Percentiles rank a stretch among this genome's conserved stretches.
These are phyloP conservation scores for Candolleomyces efflorescens DNA, from an alignment of 768 basidiomycete genomes.

Conservation along the genomic window DNA sequence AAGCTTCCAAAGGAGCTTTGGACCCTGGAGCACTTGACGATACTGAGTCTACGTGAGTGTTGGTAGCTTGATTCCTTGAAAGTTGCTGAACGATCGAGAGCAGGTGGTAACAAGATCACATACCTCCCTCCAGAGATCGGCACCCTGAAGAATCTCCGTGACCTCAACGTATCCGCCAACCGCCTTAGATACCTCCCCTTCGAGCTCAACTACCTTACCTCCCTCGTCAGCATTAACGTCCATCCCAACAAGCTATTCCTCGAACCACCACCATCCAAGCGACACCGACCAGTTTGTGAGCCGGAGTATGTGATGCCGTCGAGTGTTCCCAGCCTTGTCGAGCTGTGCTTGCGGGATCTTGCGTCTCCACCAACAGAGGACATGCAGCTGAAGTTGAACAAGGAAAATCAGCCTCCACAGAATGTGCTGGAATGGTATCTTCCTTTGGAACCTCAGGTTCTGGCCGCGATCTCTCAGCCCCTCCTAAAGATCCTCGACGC, in stretches of 20 bases:
- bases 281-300: conserved; percentile 21
- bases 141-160: conserved; percentile 46
- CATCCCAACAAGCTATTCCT: conserved; percentile 58
- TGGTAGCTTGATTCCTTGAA: background rate
- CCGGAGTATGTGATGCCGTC: conserved; percentile 14
- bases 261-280: conserved; percentile 13
- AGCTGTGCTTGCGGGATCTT: conserved; percentile 30
- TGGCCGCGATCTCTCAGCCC: conserved; percentile 21
- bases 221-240: conserved; percentile 32
- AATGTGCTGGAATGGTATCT: conserved; percentile 34
- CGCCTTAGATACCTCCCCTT: conserved; percentile 55
- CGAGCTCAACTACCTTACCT: conserved; percentile 50
- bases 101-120: conserved; percentile 56
- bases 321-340: conserved; percentile 27
- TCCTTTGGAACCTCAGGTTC: conserved; percentile 24
- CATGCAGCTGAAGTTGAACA: conserved; percentile 3
- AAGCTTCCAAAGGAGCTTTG: conserved; percentile 57
- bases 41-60: conserved; percentile 60
- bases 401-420: conserved; percentile 8
- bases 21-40: conserved; percentile 48
- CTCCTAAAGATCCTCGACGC: conserved; percentile 29
- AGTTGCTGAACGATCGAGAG: conserved; percentile 13
- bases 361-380: conserved; percentile 21
- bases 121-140: conserved; percentile 62
- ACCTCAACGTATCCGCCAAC: conserved; percentile 62